Base-by-base conservation (phyloP, 1,284 basidiomycete species). In the Trametes pubescens region DNA sequence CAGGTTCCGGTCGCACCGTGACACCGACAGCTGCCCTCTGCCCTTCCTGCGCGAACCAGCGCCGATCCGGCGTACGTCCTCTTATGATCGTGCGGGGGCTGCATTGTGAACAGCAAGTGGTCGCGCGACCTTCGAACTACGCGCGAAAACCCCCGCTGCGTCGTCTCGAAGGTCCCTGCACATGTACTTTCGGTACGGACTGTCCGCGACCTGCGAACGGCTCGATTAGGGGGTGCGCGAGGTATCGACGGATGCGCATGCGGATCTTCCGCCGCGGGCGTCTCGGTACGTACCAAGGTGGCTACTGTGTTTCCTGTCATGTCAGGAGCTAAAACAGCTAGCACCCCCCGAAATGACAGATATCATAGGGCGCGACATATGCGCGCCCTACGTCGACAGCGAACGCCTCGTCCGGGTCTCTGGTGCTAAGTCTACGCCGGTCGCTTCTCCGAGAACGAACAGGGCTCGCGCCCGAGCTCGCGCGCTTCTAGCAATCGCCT, bases 141-240 rank as follows among this genome's bases (percentile, higher is more conserved):
- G 44, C 22, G 44, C 22, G 48, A 65, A 61, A 65, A 60, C 57
- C 48, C 59, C 60, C 59, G 55, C 18, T 8, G 48, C 24, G 57
- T 24, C 57, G 64, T 65, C 26, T 48, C 59, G 48, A n/a, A 48
- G 21, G 44, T 62, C 59, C 59, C 64, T 18, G 37, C 29, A 24
- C 18, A 38, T 47, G 18, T 10, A 18, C 43, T 11, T 44, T 8
- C n/a, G 43, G 43, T 4, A 21, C n/a, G 43, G 43, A 18, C 18
- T 29, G 51, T n/a, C 34, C 13, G 29, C 6, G 51, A 32, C 24
- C 29, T 32, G 16, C 29, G 37, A 5, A 4, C 14, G 13, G 26
- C 48, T 18, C 48, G 14, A 10, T 26, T 16, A 24, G 29, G 24
- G 26, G 48, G 48, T 16, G 29, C 24, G 48, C 43, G 43, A 44